Conservation (phyloP, 148 eudicot genomes). For the Diospyros lotus region DNA sequence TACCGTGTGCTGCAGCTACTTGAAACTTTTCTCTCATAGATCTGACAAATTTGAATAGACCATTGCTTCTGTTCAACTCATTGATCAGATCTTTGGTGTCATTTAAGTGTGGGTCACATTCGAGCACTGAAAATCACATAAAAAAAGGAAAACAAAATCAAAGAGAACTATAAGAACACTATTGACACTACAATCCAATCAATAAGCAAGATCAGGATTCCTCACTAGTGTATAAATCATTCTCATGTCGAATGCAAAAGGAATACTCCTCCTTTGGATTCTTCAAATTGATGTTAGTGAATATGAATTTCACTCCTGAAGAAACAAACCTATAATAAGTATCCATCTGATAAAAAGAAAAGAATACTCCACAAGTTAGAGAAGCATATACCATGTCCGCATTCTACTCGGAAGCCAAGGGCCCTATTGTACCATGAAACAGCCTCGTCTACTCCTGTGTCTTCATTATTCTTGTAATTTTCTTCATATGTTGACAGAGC, state of each 20-base stretch:
- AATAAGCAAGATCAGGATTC: conserved; percentile 8
- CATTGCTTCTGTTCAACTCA: conserved; percentile 26
- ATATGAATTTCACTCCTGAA: conserved; percentile 80
- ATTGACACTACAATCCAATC: neutral
- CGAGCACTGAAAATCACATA: conserved; percentile 52
- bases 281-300: conserved; percentile 50
- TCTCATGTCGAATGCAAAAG: conserved; percentile 71
- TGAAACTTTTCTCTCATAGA: conserved; percentile 80
- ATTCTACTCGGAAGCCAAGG: conserved; percentile 83
- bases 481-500: conserved; percentile 62
- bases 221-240: conserved; percentile 70
- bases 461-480: conserved; percentile 35
- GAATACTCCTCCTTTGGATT: conserved; percentile 62
- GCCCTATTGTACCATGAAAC: conserved; percentile 78
- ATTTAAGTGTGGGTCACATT: conserved; percentile 50
- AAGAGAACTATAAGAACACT: neutral
- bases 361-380: neutral
- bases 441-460: conserved; percentile 61
- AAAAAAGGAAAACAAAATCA: neutral
- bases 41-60: conserved; percentile 59
- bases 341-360: neutral
- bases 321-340: conserved; percentile 12
- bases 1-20: conserved; percentile 63
- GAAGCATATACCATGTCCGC: conserved; percentile 66
- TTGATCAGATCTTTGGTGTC: conserved; percentile 15